Conservation (phyloP, 2,329 filamentous ascomycete genomes). For the Phialophora expanda region DNA sequence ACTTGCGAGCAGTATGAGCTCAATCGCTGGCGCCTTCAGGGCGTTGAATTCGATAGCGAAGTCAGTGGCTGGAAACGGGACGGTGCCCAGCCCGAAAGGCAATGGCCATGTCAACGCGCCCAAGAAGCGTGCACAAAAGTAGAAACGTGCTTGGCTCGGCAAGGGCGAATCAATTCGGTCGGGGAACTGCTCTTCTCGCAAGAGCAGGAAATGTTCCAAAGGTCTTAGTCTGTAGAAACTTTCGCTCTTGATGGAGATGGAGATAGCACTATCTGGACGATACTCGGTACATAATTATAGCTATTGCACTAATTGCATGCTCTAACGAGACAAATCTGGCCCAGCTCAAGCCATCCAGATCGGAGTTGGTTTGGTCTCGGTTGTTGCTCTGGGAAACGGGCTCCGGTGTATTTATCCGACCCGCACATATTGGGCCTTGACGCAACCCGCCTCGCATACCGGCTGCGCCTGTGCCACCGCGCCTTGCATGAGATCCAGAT, state of each 20-base stretch:
- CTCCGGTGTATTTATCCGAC: not conserved
- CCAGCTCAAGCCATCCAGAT: not conserved
- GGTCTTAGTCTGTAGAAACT: too few relatives aligned
- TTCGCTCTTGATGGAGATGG: not conserved
- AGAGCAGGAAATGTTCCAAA: not conserved
- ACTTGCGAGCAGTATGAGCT: slow-evolving; percentile 47
- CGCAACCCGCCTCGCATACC: slow-evolving; percentile 20
- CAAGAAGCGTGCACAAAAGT: slow-evolving; percentile 16
- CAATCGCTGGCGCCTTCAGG: slow-evolving; percentile 46
- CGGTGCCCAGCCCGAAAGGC: slow-evolving; percentile 35
- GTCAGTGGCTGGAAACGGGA: slow-evolving; percentile 39
- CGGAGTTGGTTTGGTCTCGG: slow-evolving; percentile 12
- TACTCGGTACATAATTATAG: not conserved
- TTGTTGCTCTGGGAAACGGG: slow-evolving; percentile 16
- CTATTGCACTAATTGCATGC: not conserved
- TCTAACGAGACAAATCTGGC: not conserved
- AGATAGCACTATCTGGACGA: not conserved
- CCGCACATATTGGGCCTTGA: slow-evolving; percentile 7
- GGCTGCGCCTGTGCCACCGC: slow-evolving; percentile 8
- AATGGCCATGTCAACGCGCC: slow-evolving; percentile 31
- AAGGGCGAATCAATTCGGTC: not conserved
- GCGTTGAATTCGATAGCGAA: slow-evolving; percentile 42
- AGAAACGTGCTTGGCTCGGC: slow-evolving; percentile 1
- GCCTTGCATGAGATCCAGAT: slow-evolving; percentile 24
- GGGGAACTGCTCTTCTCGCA: not conserved